A percentile compares a stretch with the other conserved stretches of the same genome.
phyloP scores from a whole-genome alignment of 495 filamentous ascomycete genomes.

The Choiromyces venosus region DNA sequence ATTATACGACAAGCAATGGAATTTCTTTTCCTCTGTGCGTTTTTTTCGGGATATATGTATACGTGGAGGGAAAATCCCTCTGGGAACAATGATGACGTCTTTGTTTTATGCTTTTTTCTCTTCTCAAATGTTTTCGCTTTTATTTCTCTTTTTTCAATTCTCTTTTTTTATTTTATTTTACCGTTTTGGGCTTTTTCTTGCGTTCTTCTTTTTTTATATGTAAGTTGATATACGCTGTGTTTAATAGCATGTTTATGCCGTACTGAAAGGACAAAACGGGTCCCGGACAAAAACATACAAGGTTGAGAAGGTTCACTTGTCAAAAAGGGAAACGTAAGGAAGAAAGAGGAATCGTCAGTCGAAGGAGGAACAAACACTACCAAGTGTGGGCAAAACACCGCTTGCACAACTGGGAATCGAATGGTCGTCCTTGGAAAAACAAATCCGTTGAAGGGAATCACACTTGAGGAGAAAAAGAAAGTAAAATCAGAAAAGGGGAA shows the following conservation, averaged over 20 bases:
- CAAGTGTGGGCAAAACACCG: too few relatives aligned
- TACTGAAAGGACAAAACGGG: too few relatives aligned
- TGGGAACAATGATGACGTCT: not conserved
- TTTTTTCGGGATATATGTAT: not conserved
- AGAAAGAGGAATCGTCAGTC: too few relatives aligned
- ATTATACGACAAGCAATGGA: not conserved
- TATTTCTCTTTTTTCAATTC: constrained; percentile 30
- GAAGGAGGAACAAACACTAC: too few relatives aligned
- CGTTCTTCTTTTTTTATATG: constrained; percentile 21
- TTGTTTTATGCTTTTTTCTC: not conserved
- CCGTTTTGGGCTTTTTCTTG: constrained; percentile 14
- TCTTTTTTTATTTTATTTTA: constrained; percentile 30
- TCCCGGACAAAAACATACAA: too few relatives aligned
- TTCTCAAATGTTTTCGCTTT: not conserved
- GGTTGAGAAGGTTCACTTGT: too few relatives aligned
- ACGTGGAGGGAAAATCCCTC: not conserved
- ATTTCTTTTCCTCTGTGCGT: not conserved
- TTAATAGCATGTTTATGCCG: constrained; percentile 15
- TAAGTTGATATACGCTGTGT: constrained; percentile 29
- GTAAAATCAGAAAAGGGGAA: too few relatives aligned
- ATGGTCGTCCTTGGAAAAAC: too few relatives aligned
- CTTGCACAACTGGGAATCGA: too few relatives aligned
- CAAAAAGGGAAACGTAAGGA: too few relatives aligned
- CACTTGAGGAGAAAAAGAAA: too few relatives aligned
- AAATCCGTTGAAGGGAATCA: too few relatives aligned